Evolutionary conservation across 805 yeast species (phyloP).

Genomic region (Brettanomyces nanus): DNA sequence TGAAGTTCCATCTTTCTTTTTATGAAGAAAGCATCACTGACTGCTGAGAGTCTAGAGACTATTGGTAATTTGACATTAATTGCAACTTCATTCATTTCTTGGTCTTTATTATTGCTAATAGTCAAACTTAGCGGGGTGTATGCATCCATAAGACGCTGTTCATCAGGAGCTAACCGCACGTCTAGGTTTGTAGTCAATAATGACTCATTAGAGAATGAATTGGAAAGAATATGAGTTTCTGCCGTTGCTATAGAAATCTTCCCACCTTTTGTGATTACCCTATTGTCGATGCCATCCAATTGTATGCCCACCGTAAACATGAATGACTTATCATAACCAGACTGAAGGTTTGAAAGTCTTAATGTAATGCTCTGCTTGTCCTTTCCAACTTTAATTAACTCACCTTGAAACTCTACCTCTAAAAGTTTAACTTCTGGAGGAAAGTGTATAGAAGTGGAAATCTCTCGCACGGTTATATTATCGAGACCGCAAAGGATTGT

Average conservation of each 20-base stretch:
- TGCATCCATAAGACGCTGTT: too few relatives aligned
- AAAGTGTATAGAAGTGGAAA: constrained; percentile 11
- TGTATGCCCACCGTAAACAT: constrained; percentile 19
- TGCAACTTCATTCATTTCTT: neutral
- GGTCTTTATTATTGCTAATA: constrained; percentile 5
- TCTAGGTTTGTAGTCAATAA: neutral
- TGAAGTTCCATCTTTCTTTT: constrained; percentile 30
- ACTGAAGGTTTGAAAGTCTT: constrained; percentile 12
- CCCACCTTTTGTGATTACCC: neutral
- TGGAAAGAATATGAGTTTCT: neutral
- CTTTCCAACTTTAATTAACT: constrained; percentile 3
- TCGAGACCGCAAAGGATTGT: constrained; percentile 12
- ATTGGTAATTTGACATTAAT: constrained; percentile 15
- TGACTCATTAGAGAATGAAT: neutral
- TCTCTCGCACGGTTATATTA: constrained; percentile 10
- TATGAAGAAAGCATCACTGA: constrained; percentile 28
- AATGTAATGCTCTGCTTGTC: neutral
- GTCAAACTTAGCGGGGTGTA: constrained; percentile 16
- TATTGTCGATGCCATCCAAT: constrained; percentile 2
- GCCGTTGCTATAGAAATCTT: neutral
- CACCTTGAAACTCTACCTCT: constrained; percentile 14
- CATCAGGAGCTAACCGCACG: neutral
- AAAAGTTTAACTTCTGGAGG: constrained; percentile 14
- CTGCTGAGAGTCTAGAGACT: constrained; percentile 23
- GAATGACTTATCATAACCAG: constrained; percentile 16